phyloP scores from a whole-genome alignment of 169 alveolate species.

The Perkinsus marinus region DNA sequence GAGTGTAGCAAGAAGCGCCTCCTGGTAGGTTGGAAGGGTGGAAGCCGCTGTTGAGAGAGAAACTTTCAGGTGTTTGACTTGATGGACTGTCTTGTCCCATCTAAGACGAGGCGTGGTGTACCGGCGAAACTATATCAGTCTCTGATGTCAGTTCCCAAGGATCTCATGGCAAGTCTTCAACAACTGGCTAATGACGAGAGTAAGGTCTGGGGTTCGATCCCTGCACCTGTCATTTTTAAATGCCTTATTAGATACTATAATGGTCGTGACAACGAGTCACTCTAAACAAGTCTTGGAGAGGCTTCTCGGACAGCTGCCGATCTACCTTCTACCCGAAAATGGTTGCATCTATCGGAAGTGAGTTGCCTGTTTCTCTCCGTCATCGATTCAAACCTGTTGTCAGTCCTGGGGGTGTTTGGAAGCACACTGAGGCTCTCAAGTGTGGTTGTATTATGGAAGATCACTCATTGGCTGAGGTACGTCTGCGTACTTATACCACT shows the following conservation, averaged over 20 bases:
- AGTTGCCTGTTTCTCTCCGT: neutral
- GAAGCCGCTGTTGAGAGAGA: too few species aligned
- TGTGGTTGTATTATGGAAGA: neutral
- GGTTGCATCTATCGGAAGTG: neutral
- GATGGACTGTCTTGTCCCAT: slow-evolving; percentile 16
- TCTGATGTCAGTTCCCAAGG: neutral
- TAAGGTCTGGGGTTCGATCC: neutral
- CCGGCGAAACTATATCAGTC: neutral
- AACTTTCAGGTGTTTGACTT: slow-evolving; percentile 6
- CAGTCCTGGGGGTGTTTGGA: neutral
- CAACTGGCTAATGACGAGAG: neutral
- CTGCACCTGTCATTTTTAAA: neutral
- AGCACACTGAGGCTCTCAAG: neutral
- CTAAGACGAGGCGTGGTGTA: neutral
- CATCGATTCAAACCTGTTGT: too few species aligned
- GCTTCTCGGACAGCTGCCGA: neutral
- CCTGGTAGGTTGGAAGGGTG: neutral
- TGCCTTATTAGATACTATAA: neutral
- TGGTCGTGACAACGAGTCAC: slow-evolving; percentile 2
- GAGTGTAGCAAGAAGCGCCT: neutral
- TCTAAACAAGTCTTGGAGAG: neutral
- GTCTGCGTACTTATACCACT: neutral
- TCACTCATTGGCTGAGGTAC: neutral
- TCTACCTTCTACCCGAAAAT: slow-evolving; percentile 7
- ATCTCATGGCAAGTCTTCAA: neutral